These are phyloP conservation scores for Backusella liffmaniae DNA, from an alignment of 192 early-diverging fungal species.

Conservation along the genomic window DNA sequence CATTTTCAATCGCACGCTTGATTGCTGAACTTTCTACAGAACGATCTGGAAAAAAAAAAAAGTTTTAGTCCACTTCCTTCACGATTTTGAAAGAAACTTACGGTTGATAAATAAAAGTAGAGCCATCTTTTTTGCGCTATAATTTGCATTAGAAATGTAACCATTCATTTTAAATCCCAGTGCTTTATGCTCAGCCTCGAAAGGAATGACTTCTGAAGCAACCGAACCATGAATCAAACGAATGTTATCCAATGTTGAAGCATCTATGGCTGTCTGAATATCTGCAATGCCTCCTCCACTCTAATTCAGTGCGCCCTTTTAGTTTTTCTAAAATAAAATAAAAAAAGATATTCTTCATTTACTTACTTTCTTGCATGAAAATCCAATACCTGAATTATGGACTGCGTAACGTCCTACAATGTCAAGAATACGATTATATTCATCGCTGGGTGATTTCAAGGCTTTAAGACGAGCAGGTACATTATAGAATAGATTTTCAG, in stretches of 20 bases:
- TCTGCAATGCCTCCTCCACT: conserved; percentile 72
- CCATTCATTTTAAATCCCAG: conserved; percentile 69
- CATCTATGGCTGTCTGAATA: conserved; percentile 63
- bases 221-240: conserved; percentile 83
- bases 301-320: neutral
- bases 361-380: conserved; percentile 87
- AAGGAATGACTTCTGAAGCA: conserved; percentile 71
- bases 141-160: conserved; percentile 88
- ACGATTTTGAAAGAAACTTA: conserved; percentile 34
- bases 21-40: conserved; percentile 82
- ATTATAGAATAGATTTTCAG: conserved; percentile 96
- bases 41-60: conserved; percentile 54
- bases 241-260: conserved; percentile 74
- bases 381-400: conserved; percentile 80
- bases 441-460: conserved; percentile 80
- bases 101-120: conserved; percentile 96
- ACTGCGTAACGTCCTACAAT: conserved; percentile 92
- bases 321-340: too few relatives aligned
- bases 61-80: too few relatives aligned
- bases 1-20: conserved; percentile 76
- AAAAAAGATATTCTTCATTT: neutral
- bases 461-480: conserved; percentile 83
- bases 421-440: conserved; percentile 89
- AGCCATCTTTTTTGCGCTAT: conserved; percentile 78
- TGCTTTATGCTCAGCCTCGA: conserved; percentile 50